Evolutionary conservation across 805 yeast species (phyloP).

Genomic region (Metschnikowia continentalis): DNA sequence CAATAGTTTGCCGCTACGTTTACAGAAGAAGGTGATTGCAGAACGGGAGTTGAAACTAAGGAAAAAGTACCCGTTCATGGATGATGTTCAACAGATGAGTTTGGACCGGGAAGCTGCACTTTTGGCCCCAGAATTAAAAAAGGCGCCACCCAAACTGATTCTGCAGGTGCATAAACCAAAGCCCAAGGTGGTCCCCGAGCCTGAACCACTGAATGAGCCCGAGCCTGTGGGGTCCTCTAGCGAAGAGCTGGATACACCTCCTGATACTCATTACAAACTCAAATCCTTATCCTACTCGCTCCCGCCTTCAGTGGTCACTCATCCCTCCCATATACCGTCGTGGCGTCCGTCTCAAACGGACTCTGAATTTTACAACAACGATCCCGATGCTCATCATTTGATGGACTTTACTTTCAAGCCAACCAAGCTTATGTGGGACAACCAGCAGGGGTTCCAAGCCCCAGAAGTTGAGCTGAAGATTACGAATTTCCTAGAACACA

Average conservation of each 20-base stretch:
- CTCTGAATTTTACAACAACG: slow-evolving; percentile 16
- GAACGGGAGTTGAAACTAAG: slow-evolving; percentile 30
- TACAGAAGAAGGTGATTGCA: slow-evolving; percentile 35
- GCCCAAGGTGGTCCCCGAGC: background rate
- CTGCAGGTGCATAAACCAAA: background rate
- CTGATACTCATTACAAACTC: slow-evolving; percentile 23
- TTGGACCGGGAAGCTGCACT: slow-evolving; percentile 16
- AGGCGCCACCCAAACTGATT: background rate
- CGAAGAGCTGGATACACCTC: slow-evolving; percentile 3
- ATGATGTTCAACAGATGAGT: slow-evolving; percentile 25
- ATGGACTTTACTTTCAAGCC: slow-evolving; percentile 19
- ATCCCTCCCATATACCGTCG: slow-evolving; percentile 42
- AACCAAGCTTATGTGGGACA: slow-evolving; percentile 10
- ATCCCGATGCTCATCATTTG: slow-evolving; percentile 16
- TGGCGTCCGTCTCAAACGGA: slow-evolving; percentile 32
- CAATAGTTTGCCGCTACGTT: slow-evolving; percentile 33
- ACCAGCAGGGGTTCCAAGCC: slow-evolving; percentile 14
- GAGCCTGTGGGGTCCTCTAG: background rate
- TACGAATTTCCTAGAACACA: slow-evolving; percentile 22
- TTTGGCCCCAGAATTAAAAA: background rate
- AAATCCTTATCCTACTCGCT: slow-evolving; percentile 29
- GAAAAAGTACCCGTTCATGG: slow-evolving; percentile 35
- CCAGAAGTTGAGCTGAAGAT: slow-evolving; percentile 29
- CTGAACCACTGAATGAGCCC: background rate
- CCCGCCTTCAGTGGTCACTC: slow-evolving; percentile 35